A percentile compares a stretch with the other conserved stretches of the same genome.
Conservation (phyloP, 1,284 basidiomycete species). For the Boletus mariae region DNA sequence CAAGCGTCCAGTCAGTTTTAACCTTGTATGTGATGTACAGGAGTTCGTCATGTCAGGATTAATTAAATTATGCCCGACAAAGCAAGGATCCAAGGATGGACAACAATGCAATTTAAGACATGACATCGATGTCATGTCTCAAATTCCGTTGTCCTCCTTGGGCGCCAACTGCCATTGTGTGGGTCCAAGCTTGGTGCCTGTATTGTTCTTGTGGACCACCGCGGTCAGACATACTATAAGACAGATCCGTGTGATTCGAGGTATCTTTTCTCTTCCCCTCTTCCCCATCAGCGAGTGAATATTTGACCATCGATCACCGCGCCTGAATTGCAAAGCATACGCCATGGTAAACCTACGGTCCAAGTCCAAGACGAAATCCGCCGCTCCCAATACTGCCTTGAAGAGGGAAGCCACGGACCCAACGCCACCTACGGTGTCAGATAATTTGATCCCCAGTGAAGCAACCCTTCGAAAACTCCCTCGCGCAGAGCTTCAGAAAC, state of each 20-base stretch:
- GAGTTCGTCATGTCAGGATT: background rate
- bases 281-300: background rate
- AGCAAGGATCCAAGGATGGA: background rate
- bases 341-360: conserved; percentile 11
- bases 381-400: background rate
- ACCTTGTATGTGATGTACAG: background rate
- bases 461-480: conserved; percentile 24
- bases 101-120: background rate
- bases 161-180: background rate
- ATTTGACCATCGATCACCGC: background rate
- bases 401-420: background rate
- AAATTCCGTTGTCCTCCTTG: background rate
- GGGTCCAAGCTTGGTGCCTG: conserved; percentile 10
- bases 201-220: conserved; percentile 19
- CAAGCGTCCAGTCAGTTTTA: background rate
- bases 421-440: background rate
- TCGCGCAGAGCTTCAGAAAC: conserved; percentile 25
- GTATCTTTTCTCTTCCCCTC: background rate
- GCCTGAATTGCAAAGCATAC: background rate
- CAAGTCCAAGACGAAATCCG: conserved; percentile 7
- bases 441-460: conserved; percentile 10
- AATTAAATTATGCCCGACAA: background rate
- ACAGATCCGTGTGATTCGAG: background rate
- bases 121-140: background rate
- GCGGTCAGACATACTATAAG: conserved; percentile 7